Percentiles rank a stretch among this genome's conserved stretches.
These are phyloP conservation scores for Pythium angustatum DNA, from an alignment of 352 stramenopile genomes.

Conservation along the genomic window DNA sequence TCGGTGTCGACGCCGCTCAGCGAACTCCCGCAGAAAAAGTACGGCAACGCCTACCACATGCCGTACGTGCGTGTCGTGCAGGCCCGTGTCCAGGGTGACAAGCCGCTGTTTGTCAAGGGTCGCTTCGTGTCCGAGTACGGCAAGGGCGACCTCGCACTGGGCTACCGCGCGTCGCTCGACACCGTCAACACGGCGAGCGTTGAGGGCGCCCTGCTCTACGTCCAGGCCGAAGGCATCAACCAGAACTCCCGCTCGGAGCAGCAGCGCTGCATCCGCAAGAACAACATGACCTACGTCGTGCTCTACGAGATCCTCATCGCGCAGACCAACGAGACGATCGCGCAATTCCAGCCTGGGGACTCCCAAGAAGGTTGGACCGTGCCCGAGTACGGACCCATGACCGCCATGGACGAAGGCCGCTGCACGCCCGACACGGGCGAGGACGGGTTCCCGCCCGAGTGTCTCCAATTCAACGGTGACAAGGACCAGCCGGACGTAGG, in stretches of 20 bases:
- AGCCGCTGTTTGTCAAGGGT: slow-evolving; percentile 51
- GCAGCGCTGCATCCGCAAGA: slow-evolving; percentile 56
- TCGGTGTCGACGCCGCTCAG: slow-evolving; percentile 24
- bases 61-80: slow-evolving; percentile 56
- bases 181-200: slow-evolving; percentile 75
- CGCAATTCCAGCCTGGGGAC: slow-evolving; percentile 42
- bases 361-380: slow-evolving; percentile 36
- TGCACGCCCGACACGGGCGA: slow-evolving; percentile 36
- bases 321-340: slow-evolving; percentile 48
- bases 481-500: slow-evolving; percentile 39
- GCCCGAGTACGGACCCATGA: slow-evolving; percentile 48
- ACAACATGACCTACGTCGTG: slow-evolving; percentile 48
- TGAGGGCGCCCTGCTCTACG: slow-evolving; percentile 76
- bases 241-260: slow-evolving; percentile 40
- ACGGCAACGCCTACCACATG: slow-evolving; percentile 63
- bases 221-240: slow-evolving; percentile 82
- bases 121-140: slow-evolving; percentile 50
- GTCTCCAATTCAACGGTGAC: slow-evolving; percentile 48
- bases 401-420: slow-evolving; percentile 40
- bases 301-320: slow-evolving; percentile 56
- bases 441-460: slow-evolving; percentile 36
- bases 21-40: slow-evolving; percentile 37
- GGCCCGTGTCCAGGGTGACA: slow-evolving; percentile 71
- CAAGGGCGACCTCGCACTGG: slow-evolving; percentile 28
- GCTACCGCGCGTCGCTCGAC: slow-evolving; percentile 62